Percentiles rank a stretch among this genome's conserved stretches.
Conservation (phyloP, 2,329 filamentous ascomycete species). For the Sporothrix curviconia region DNA sequence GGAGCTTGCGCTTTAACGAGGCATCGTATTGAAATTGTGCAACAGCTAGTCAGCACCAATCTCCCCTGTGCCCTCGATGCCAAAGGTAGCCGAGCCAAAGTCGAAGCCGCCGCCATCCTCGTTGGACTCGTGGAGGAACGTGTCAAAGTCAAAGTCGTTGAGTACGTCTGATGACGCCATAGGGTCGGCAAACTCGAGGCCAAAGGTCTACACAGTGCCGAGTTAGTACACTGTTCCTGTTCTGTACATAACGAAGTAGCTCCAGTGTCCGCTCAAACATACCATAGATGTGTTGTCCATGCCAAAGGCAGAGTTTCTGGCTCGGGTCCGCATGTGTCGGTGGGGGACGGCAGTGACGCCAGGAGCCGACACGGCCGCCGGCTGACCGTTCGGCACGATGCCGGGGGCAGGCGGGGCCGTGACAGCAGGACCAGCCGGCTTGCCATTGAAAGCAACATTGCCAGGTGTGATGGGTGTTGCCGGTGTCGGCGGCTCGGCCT, state of each 20-base stretch:
- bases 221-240: too few species aligned
- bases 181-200: constrained; percentile 52
- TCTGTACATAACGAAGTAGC: too few species aligned
- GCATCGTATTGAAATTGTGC: too few species aligned
- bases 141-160: constrained; percentile 63
- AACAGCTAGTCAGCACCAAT: constrained; percentile 31
- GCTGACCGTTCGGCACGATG: constrained; percentile 37
- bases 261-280: constrained; percentile 25
- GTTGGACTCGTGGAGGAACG: constrained; percentile 56
- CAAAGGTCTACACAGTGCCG: constrained; percentile 34
- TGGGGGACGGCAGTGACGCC: constrained; percentile 38
- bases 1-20: too few species aligned
- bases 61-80: constrained; percentile 48
- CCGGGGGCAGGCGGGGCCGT: constrained; percentile 23
- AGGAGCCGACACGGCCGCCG: constrained; percentile 38
- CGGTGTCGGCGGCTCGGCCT: constrained; percentile 54
- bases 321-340: constrained; percentile 42
- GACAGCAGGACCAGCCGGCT: constrained; percentile 32
- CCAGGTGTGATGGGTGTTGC: constrained; percentile 59
- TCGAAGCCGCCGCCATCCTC: constrained; percentile 45
- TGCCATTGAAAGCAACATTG: constrained; percentile 44
- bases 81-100: constrained; percentile 45
- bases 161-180: constrained; percentile 50
- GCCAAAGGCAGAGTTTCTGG: constrained; percentile 36
- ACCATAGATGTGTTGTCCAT: constrained; percentile 43